Conservation (phyloP, 257 asterid genomes). For the Solanum sejunctum region DNA sequence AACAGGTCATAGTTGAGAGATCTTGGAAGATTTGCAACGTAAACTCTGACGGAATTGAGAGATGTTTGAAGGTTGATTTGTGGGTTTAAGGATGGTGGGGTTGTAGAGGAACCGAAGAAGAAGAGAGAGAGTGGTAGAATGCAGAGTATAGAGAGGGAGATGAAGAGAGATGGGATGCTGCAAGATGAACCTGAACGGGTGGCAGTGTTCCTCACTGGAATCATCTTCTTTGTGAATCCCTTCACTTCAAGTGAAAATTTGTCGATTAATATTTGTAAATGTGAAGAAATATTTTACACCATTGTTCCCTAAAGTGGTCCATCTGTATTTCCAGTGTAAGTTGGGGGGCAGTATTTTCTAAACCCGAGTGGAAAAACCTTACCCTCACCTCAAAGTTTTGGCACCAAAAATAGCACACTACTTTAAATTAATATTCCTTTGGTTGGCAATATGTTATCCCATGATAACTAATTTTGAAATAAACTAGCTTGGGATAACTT, state of each 20-base stretch:
- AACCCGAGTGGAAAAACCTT: too few species aligned
- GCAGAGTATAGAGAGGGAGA: constrained; percentile 27
- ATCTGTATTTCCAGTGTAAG: background rate
- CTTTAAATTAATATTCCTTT: too few species aligned
- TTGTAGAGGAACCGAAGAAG: constrained; percentile 23
- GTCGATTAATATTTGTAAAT: background rate
- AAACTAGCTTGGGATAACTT: too few species aligned
- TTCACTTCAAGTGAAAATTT: too few species aligned
- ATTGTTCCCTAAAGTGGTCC: background rate
- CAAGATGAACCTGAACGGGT: background rate
- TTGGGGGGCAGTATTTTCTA: too few species aligned
- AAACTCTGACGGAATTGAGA: constrained; percentile 42
- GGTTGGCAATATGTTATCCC: too few species aligned
- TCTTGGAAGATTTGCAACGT: constrained; percentile 64
- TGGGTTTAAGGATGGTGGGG: constrained; percentile 10
- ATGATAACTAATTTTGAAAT: too few species aligned
- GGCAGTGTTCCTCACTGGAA: background rate
- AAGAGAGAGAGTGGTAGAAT: constrained; percentile 25
- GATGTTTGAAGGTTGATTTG: constrained; percentile 18
- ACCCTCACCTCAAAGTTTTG: too few species aligned
- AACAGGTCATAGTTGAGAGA: constrained; percentile 83
- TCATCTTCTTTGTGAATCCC: background rate
- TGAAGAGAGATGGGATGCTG: constrained; percentile 38
- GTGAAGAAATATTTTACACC: too few species aligned
- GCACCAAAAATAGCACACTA: too few species aligned